Base-by-base conservation (phyloP, 495 filamentous ascomycete genomes). In the Chlorociboria aeruginascens region DNA sequence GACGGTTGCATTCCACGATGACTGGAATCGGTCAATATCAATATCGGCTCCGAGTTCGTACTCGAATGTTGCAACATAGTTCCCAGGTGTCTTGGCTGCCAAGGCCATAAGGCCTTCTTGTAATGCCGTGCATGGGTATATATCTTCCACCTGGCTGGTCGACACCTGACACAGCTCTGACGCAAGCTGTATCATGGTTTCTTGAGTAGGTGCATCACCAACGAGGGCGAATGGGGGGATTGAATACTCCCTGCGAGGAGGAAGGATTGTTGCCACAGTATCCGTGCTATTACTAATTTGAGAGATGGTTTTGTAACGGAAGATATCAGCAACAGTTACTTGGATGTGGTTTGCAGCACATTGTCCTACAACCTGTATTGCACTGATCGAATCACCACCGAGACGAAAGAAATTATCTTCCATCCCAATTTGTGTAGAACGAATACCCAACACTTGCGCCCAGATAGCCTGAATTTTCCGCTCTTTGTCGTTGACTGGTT, bases 121-220 rank as follows among this genome's bases (percentile, higher is more conserved):
- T 1, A 85, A 65, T n/a, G 82, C 70, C 10, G 78, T 82, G 65
- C 81, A 85, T 6, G 82, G 81, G 45, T 84, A 86, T 0, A 79
- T 59, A 58, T 86, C 78, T 35, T 77, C 69, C 14, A 81, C 65
- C 30, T 69, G 69, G 6, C 66, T 68, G 12, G 9, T 3, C 12
- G 13, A 16, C n/a, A 41, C 38, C 3, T 20, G 12, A 8, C 38
- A 41, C 3, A 1, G n/a, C 17, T 20, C 10, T 14, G 38, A 2
- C 12, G 38, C 38, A 4, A 25, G 20, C 20, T 25, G 20, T 25
- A 25, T 25, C 20, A 25, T 25, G 20, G 2, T 1, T 4, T 25
- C 20, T 1, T 25, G 20, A 4, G 20, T 25, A 1, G 20, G 1
- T 4, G 4, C 1, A 25, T 25, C 4, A 2, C 20, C 20, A 25